phyloP scores from a whole-genome alignment of 1,284 basidiomycete species.

The Athelia sp. region DNA sequence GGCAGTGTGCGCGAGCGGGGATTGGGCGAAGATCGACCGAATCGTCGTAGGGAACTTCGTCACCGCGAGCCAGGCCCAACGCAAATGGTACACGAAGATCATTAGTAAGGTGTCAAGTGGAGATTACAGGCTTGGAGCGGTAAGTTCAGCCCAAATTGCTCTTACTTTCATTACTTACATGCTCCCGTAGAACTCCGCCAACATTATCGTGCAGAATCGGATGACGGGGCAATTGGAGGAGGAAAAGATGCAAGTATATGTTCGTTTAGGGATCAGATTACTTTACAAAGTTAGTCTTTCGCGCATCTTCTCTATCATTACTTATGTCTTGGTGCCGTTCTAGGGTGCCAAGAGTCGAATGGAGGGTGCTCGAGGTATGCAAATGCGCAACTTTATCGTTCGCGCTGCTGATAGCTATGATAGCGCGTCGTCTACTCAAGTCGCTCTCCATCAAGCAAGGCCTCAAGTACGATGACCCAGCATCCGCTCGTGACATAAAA shows the following conservation, averaged over 20 bases:
- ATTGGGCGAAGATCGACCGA: constrained; percentile 86
- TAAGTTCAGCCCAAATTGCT: constrained; percentile 32
- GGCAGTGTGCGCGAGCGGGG: constrained; percentile 89
- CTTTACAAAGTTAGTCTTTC: constrained; percentile 70
- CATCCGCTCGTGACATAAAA: constrained; percentile 81
- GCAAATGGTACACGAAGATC: constrained; percentile 95
- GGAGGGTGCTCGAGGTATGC: constrained; percentile 82
- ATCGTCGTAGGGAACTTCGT: constrained; percentile 96
- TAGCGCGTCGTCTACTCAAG: constrained; percentile 77
- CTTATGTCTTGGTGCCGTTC: not conserved
- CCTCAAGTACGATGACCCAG: constrained; percentile 84
- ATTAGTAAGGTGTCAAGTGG: constrained; percentile 82
- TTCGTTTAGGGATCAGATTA: constrained; percentile 86
- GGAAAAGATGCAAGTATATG: constrained; percentile 98
- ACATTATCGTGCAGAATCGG: constrained; percentile 94
- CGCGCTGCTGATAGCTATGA: constrained; percentile 2
- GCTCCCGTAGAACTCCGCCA: constrained; percentile 77
- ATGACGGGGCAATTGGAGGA: constrained; percentile 90
- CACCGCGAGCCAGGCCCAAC: constrained; percentile 91
- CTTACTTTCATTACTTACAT: not conserved
- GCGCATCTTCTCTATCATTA: not conserved
- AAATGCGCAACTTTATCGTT: not conserved
- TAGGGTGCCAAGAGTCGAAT: constrained; percentile 83
- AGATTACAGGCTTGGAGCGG: constrained; percentile 86
- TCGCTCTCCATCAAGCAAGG: constrained; percentile 95